Evolutionary conservation across 352 stramenopile species (phyloP).

Genomic region (Phytophthora multivora): DNA sequence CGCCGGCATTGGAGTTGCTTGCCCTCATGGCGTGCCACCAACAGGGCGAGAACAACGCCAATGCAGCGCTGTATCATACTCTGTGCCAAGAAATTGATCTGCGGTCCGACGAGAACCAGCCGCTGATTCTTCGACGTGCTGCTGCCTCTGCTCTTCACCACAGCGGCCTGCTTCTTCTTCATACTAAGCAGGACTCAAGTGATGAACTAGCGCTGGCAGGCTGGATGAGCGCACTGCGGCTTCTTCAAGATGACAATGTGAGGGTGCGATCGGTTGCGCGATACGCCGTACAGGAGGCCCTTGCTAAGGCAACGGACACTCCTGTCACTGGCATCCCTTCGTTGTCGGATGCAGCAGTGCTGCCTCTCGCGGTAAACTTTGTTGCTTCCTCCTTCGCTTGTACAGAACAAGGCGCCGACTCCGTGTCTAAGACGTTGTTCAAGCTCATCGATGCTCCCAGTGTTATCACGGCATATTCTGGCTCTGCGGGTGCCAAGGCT

Average conservation of each 20-base stretch:
- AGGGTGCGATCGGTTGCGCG: conserved; percentile 31
- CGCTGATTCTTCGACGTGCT: conserved; percentile 61
- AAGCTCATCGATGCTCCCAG: conserved; percentile 43
- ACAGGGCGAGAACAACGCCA: conserved; percentile 1
- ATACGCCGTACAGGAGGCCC: conserved; percentile 41
- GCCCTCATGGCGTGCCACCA: conserved; percentile 40
- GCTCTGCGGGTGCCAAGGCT: conserved; percentile 38
- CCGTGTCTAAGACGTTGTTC: conserved; percentile 41
- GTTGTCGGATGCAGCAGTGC: conserved; percentile 59
- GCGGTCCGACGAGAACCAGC: conserved; percentile 54
- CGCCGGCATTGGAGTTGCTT: conserved; percentile 65
- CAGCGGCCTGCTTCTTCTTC: conserved; percentile 47
- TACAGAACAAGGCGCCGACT: conserved; percentile 30
- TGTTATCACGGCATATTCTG: conserved; percentile 50
- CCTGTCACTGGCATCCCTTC: background rate
- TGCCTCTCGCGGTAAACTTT: conserved; percentile 59
- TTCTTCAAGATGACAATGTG: conserved; percentile 78
- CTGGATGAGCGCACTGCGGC: conserved; percentile 61
- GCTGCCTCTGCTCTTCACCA: conserved; percentile 56
- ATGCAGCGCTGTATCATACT: conserved; percentile 17
- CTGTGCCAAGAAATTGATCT: conserved; percentile 54
- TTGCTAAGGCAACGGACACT: conserved; percentile 15
- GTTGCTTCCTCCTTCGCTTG: conserved; percentile 42
- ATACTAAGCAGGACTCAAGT: conserved; percentile 6
- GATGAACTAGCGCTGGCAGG: conserved; percentile 45